A percentile compares a stretch with the other conserved stretches of the same genome.
phyloP scores from a whole-genome alignment of 805 yeast species.

The Zygosaccharomyces lentus region DNA sequence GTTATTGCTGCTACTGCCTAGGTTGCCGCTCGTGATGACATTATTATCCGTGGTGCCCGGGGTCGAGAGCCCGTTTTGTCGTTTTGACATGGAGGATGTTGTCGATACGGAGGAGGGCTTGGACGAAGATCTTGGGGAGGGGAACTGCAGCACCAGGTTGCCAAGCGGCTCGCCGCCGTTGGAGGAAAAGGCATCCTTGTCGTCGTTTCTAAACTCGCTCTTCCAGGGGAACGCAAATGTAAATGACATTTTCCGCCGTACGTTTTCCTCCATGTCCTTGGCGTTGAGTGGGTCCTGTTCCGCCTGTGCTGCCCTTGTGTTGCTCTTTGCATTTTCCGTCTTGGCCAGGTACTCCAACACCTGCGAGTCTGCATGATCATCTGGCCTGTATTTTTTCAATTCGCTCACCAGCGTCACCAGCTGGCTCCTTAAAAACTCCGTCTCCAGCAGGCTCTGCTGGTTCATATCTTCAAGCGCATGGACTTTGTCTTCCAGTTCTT shows the following conservation, averaged over 20 bases:
- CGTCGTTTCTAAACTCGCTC: constrained; percentile 5
- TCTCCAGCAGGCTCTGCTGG: constrained; percentile 62
- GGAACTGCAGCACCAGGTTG: constrained; percentile 8
- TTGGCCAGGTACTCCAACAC: constrained; percentile 20
- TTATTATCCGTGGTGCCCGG: constrained; percentile 6
- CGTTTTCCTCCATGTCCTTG: constrained; percentile 14
- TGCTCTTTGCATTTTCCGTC: constrained; percentile 9
- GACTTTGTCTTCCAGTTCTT: constrained; percentile 79
- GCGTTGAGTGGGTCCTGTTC: not conserved
- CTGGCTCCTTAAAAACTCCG: constrained; percentile 69
- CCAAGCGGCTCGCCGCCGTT: not conserved
- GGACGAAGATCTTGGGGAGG: constrained; percentile 15
- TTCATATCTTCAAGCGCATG: constrained; percentile 66
- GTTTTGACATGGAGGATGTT: constrained; percentile 6
- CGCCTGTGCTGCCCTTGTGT: not conserved
- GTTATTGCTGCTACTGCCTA: constrained; percentile 2
- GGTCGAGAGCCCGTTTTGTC: not conserved
- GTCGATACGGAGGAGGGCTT: constrained; percentile 12
- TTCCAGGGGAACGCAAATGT: constrained; percentile 56
- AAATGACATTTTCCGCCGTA: constrained; percentile 32
- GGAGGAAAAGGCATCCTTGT: not conserved
- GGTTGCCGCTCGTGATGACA: not conserved
- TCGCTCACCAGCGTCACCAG: constrained; percentile 71
- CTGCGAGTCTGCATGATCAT: constrained; percentile 27
- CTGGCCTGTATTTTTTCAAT: constrained; percentile 54